A percentile compares a stretch with the other conserved stretches of the same genome.
phyloP scores from a whole-genome alignment of 2,329 filamentous ascomycete genomes.

The Hypoxylon sp. region DNA sequence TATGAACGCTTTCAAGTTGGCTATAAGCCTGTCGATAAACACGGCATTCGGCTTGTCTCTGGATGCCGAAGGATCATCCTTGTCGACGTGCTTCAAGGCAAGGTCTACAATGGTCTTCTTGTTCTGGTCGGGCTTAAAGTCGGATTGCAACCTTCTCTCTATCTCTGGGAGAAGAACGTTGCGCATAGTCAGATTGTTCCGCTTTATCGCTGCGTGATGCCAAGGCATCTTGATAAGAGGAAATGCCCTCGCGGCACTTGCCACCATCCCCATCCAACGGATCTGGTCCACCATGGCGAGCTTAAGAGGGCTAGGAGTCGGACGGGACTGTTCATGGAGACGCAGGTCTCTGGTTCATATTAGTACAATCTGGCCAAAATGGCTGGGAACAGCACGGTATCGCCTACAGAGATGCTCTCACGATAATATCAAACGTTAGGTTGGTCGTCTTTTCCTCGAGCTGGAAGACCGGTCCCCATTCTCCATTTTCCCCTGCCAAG shows the following conservation, averaged over 20 bases:
- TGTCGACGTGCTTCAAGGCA: constrained; percentile 39
- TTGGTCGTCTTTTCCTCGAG: constrained; percentile 50
- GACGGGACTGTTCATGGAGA: constrained; percentile 39
- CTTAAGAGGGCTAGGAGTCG: constrained; percentile 38
- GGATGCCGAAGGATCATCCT: constrained; percentile 35
- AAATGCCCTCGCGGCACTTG: constrained; percentile 31
- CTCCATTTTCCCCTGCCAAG: constrained; percentile 41
- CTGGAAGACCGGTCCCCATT: constrained; percentile 46
- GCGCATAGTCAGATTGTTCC: constrained; percentile 40
- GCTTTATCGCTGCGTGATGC: constrained; percentile 33
- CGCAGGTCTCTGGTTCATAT: constrained; percentile 37
- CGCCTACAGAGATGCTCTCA: constrained; percentile 47
- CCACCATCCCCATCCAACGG: constrained; percentile 29
- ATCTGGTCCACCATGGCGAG: constrained; percentile 38
- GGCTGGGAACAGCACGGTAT: background rate
- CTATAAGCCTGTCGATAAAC: constrained; percentile 45
- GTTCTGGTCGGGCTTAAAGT: constrained; percentile 28
- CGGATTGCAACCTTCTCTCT: constrained; percentile 34
- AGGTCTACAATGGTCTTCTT: constrained; percentile 45
- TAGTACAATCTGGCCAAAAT: background rate
- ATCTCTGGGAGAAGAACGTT: constrained; percentile 41
- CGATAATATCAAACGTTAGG: constrained; percentile 53
- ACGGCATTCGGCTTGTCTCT: constrained; percentile 34
- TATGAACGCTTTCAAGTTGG: constrained; percentile 50
- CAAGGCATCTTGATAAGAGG: constrained; percentile 37